These are phyloP conservation scores for Xylaria polymorpha DNA, from an alignment of 2,329 filamentous ascomycete species.

Conservation along the genomic window DNA sequence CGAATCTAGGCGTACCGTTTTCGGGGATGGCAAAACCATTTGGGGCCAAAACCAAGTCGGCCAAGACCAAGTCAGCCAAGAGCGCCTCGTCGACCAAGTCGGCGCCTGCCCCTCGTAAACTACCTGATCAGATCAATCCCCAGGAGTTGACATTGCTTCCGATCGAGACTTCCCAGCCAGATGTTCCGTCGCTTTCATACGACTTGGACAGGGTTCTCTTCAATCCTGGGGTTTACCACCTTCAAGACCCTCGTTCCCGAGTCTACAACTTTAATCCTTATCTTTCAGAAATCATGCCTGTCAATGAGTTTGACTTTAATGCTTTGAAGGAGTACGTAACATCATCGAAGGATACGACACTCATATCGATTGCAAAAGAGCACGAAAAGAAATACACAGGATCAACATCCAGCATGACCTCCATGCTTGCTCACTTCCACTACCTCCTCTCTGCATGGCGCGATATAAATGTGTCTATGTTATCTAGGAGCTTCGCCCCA, in stretches of 20 bases:
- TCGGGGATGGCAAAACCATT: constrained; percentile 9
- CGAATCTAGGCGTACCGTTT: constrained; percentile 20
- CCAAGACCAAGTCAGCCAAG: not conserved
- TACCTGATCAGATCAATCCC: constrained; percentile 46
- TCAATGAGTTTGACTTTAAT: constrained; percentile 90
- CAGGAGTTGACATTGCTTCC: constrained; percentile 47
- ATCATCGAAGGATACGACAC: constrained; percentile 82
- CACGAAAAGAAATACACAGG: constrained; percentile 85
- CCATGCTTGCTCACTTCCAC: constrained; percentile 89
- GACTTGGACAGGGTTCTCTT: constrained; percentile 92
- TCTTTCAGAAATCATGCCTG: constrained; percentile 90
- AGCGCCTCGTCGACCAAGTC: not conserved
- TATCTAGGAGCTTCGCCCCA: constrained; percentile 75
- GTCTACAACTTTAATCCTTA: constrained; percentile 99
- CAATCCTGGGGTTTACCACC: constrained; percentile 90
- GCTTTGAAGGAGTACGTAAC: constrained; percentile 89
- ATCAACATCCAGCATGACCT: constrained; percentile 97
- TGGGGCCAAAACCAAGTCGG: not conserved
- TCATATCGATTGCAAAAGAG: constrained; percentile 75
- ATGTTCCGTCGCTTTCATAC: constrained; percentile 73
- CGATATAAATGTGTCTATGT: constrained; percentile 70
- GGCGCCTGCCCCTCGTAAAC: not conserved
- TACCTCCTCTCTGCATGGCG: constrained; percentile 90
- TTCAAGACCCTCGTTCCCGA: constrained; percentile 86
- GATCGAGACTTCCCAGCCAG: constrained; percentile 50